Evolutionary conservation across 2,329 filamentous ascomycete genomes (phyloP), one percentile per base, ranked within the genome.

Genomic region (Apiospora aurea): DNA sequence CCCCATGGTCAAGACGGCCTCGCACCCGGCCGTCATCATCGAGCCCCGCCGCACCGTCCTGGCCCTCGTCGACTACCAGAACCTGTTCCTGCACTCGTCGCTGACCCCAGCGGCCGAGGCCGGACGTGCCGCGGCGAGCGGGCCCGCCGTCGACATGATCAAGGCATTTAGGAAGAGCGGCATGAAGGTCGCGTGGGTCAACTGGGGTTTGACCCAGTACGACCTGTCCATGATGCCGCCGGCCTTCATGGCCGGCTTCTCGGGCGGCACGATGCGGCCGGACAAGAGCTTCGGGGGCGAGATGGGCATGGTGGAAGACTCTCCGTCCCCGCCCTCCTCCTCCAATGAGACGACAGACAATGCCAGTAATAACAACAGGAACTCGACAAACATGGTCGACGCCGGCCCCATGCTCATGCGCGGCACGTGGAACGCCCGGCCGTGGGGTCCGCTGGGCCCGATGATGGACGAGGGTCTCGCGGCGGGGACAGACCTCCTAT

Each of bases 141-240:
- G 53, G 26, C 53, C 53, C 53, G 53, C 53, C 18, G 29, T 61
- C 29, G 53, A 61, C 7, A 38, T 38, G 53, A 61, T 61, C 29
- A 61, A 38, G 29, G 21, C 53, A 0, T 61, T 61, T 29, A 6
- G 53, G 4, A 61, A n/a, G 29, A 14, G n/a, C 34, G 76, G 74
- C 16, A 78, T 77, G 75, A 79, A 79, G 67, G 72, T 79, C 21
- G 69, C 79, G 4, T 79, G 79, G 78, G 75, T 75, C 14, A 78
- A 79, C 72, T 79, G 78, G 78, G 78, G 78, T 6, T 73, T 80
- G 24, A 76, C 77, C 53, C 72, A 76, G 71, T 79, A 75, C 70
- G 79, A 80, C 71, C 70, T 78, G 24, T 67, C 79, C 18, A 79
- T 76, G 7, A 76, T 80, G 53, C 78, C 78, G 34, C 78, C 78